Percentiles rank a stretch among this genome's conserved stretches.
Evolutionary conservation across 352 stramenopile species (phyloP).

Genomic region (Thraustochytrium striatum): DNA sequence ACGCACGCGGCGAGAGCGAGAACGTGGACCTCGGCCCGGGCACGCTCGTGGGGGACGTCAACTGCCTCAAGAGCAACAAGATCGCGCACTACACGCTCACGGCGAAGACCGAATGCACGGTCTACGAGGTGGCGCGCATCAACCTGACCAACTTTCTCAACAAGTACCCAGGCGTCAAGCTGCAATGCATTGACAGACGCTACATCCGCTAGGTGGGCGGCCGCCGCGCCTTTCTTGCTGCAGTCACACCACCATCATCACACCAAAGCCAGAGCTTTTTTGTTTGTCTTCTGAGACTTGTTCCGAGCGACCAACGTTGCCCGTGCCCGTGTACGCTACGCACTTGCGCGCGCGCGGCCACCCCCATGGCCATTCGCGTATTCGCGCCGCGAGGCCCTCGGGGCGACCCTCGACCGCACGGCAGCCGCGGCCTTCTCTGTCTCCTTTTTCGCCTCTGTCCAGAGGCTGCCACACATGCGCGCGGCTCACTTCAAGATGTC

Average conservation of each 20-base stretch:
- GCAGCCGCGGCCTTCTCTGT: no score
- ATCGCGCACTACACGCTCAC: not conserved
- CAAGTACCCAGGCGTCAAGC: slow-evolving; percentile 30
- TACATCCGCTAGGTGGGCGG: not conserved
- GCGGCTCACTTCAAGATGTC: slow-evolving; percentile 48
- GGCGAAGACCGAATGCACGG: not conserved
- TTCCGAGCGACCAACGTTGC: no score
- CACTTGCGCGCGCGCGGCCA: no score
- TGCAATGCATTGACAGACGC: slow-evolving; percentile 34
- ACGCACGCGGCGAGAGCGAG: not conserved
- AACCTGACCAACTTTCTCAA: slow-evolving; percentile 28
- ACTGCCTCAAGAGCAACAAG: slow-evolving; percentile 1
- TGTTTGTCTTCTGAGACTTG: no score
- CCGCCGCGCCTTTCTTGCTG: not conserved
- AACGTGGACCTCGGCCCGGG: slow-evolving; percentile 15
- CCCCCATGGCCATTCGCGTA: no score
- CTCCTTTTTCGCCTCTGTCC: no score
- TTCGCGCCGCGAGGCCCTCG: no score
- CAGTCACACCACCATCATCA: no score
- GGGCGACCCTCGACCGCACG: no score
- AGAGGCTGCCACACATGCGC: no score
- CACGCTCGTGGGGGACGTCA: slow-evolving; percentile 11
- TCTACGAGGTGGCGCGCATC: slow-evolving; percentile 29
- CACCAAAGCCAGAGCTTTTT: no score
- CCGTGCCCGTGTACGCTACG: no score